phyloP scores from a whole-genome alignment of 2,329 filamentous ascomycete species.

The Aspergillus hiratsukae region DNA sequence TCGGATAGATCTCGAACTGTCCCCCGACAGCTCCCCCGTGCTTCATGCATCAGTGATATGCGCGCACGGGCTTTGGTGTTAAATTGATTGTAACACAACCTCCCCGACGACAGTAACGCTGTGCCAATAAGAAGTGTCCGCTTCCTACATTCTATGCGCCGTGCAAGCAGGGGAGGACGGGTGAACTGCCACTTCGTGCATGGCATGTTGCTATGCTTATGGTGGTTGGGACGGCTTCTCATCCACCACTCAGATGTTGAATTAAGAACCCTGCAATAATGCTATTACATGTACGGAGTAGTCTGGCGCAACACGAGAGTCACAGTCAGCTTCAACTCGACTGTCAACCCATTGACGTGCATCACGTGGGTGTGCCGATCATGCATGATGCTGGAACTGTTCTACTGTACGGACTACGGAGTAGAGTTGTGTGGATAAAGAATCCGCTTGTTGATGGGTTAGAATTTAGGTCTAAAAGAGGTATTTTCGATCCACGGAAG shows the following conservation, averaged over 20 bases:
- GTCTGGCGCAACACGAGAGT: no score
- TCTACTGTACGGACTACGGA: no score
- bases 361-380: not conserved
- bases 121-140: not conserved
- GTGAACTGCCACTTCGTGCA: not conserved
- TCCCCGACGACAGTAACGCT: not conserved
- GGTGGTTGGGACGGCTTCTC: not conserved
- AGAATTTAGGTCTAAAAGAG: not conserved
- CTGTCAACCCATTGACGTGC: not conserved
- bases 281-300: no score
- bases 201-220: not conserved
- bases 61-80: not conserved
- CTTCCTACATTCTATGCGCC: not conserved
- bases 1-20: slow-evolving; percentile 5
- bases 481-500: not conserved
- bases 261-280: not conserved
- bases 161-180: not conserved
- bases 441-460: no score
- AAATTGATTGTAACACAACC: not conserved
- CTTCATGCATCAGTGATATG: slow-evolving; percentile 7
- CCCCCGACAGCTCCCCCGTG: slow-evolving; percentile 5
- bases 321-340: not conserved
- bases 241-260: no score
- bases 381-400: no score
- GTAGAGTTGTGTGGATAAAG: no score